Evolutionary conservation across 2,329 filamentous ascomycete genomes (phyloP), one percentile per base, ranked within the genome.

Genomic region (Trichoderma asperellum): DNA sequence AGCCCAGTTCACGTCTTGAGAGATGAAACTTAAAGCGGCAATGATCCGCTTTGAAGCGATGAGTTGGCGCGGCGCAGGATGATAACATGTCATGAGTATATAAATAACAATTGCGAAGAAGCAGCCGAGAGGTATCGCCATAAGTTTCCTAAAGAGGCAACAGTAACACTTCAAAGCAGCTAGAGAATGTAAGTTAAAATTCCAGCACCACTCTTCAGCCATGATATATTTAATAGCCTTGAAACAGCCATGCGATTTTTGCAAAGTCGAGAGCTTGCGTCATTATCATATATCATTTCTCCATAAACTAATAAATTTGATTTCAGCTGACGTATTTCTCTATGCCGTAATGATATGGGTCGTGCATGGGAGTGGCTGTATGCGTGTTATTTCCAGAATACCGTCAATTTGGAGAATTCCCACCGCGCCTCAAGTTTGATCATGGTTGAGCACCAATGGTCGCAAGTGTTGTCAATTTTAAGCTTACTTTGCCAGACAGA

Each of bases 371-470:
- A 12, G 43, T 12, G 43, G 43, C 2, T 49, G 3, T 18, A 12
- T 49, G 14, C 2, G 4, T 6, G 43, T 12, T 21, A 10, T 21
- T 21, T 3, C 43, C 11, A 49, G 12, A 21, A 12, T 49, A 2
- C 10, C n/a, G 3, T 21, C 43, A 49, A 11, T 21, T 5, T 43
- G 4, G 43, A 49, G 7, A 49, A 49, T 10, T 21, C 85, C 84
- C 43, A 85, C 83, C 47, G 90, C 88, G 37, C 97, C 91, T 8
- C 91, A 90, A 75, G 97, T 94, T 79, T 95, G 83, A 82, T 97
- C 94, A 80, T 97, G 94, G 1, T 2, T 43, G 37, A 43, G 37
- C 6, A 43, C 18, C 5, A 18, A 18, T 18, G 2, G 6, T 43
- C 5, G 6, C 7, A 18, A 43, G 5, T 16, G 37, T 43, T 18